Evolutionary conservation across 2,329 filamentous ascomycete genomes (phyloP).

Genomic region (Chaetomium sp.): DNA sequence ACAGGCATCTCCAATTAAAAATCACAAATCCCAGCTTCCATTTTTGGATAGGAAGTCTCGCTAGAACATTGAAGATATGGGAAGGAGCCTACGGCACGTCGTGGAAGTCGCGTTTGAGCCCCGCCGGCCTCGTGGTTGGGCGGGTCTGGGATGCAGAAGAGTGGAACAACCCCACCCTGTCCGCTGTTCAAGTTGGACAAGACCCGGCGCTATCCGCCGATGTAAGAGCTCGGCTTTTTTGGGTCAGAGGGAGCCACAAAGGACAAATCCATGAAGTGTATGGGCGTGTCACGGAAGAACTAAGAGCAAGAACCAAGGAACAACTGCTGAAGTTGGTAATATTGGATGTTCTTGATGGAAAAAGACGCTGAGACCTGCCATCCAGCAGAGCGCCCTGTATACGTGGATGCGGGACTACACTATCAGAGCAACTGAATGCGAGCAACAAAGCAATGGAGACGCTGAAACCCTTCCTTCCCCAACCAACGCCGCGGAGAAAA

Average conservation of each 20-base stretch:
- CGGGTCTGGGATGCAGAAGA: conserved; percentile 5
- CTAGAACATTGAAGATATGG: conserved; percentile 9
- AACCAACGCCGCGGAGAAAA: conserved; percentile 3
- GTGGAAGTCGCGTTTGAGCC: background rate
- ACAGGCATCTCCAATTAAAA: conserved; percentile 16
- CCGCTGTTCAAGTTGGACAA: background rate
- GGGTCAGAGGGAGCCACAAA: no score
- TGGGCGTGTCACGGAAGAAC: no score
- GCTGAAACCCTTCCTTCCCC: background rate
- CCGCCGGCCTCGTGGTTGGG: background rate
- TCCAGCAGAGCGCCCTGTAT: background rate
- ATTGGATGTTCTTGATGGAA: background rate
- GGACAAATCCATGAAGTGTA: no score
- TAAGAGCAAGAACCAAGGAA: background rate
- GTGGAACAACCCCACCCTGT: background rate
- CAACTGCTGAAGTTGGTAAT: background rate
- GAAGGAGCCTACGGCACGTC: conserved; percentile 8
- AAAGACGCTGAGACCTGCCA: background rate
- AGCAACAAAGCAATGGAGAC: background rate
- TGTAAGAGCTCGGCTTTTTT: background rate
- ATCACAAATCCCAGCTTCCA: conserved; percentile 22
- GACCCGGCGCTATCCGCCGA: conserved; percentile 3
- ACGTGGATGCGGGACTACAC: background rate
- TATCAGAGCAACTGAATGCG: background rate
- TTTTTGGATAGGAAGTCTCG: conserved; percentile 19